These are phyloP conservation scores for Letharia columbiana DNA, from an alignment of 495 filamentous ascomycete genomes.

Conservation along the genomic window DNA sequence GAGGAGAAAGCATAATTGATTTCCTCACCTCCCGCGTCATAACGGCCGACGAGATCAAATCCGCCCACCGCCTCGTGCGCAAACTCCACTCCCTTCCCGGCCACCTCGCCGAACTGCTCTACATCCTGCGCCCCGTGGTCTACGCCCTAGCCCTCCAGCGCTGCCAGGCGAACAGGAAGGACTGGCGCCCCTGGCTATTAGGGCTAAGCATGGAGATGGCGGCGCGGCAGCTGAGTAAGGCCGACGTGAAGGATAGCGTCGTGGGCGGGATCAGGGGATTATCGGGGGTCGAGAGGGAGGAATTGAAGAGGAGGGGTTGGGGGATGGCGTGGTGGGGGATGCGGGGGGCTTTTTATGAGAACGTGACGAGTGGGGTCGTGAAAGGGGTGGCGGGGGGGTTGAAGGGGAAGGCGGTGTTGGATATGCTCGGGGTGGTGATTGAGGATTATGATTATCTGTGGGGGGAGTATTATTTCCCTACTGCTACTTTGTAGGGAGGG, in stretches of 20 bases:
- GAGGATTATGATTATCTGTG: constrained; percentile 97
- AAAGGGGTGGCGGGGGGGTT: constrained; percentile 56
- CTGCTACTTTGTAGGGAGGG: constrained; percentile 48
- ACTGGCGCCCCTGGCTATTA: constrained; percentile 86
- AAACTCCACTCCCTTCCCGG: constrained; percentile 54
- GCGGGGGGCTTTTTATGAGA: constrained; percentile 93
- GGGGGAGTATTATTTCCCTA: constrained; percentile 94
- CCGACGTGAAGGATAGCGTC: constrained; percentile 55
- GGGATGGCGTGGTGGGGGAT: constrained; percentile 88
- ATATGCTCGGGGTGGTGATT: constrained; percentile 69
- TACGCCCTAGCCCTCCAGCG: constrained; percentile 81
- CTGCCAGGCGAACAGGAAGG: constrained; percentile 49
- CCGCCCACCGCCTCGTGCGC: constrained; percentile 73
- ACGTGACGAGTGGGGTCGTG: constrained; percentile 73
- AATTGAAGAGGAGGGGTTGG: constrained; percentile 78
- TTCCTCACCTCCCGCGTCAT: constrained; percentile 88
- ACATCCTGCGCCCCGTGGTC: constrained; percentile 79
- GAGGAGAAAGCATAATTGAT: constrained; percentile 51
- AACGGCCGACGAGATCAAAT: constrained; percentile 92
- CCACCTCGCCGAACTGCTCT: constrained; percentile 76
- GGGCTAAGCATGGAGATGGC: constrained; percentile 81
- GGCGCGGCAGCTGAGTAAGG: constrained; percentile 73
- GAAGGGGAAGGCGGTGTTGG: constrained; percentile 64
- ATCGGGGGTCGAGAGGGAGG: constrained; percentile 79
- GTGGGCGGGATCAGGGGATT: constrained; percentile 60